A percentile compares a stretch with the other conserved stretches of the same genome.
These are phyloP conservation scores for Boehmeria nivea DNA, from an alignment of 306 rosid genomes.

Conservation along the genomic window DNA sequence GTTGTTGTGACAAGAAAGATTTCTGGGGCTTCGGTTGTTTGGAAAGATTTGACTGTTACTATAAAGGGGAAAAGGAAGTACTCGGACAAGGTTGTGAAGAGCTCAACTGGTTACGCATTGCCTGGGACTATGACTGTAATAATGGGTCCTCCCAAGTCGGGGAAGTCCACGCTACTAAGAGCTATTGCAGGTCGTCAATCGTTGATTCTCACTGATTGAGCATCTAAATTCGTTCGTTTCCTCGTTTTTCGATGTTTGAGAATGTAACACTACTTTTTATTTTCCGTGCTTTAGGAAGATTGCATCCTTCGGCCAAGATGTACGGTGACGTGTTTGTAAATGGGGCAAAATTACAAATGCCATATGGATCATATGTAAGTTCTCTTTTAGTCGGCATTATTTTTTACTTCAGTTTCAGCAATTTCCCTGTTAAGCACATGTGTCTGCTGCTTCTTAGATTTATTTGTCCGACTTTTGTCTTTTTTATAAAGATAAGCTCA, in stretches of 20 bases:
- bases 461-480: too few species aligned
- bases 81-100: constrained; percentile 88
- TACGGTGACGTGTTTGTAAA: constrained; percentile 92
- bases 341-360: constrained; percentile 59
- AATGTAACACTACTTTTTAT: constrained; percentile 23
- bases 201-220: too few species aligned
- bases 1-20: constrained; percentile 56
- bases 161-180: constrained; percentile 81
- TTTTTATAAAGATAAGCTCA: too few species aligned
- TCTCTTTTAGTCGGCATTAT: background rate
- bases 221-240: too few species aligned
- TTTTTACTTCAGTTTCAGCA: background rate
- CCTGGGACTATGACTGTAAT: constrained; percentile 96
- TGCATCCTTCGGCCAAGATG: constrained; percentile 70
- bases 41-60: constrained; percentile 94
- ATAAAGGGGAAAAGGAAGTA: constrained; percentile 92
- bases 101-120: constrained; percentile 93
- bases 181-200: constrained; percentile 71
- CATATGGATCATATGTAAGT: constrained; percentile 94
- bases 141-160: constrained; percentile 98
- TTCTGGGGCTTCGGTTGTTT: constrained; percentile 81
- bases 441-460: too few species aligned
- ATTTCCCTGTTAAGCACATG: background rate
- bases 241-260: constrained; percentile 19
- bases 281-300: constrained; percentile 56